Evolutionary conservation across 2,329 filamentous ascomycete species (phyloP), one percentile per base, ranked within the genome.

Genomic region (Colletotrichum sp.): DNA sequence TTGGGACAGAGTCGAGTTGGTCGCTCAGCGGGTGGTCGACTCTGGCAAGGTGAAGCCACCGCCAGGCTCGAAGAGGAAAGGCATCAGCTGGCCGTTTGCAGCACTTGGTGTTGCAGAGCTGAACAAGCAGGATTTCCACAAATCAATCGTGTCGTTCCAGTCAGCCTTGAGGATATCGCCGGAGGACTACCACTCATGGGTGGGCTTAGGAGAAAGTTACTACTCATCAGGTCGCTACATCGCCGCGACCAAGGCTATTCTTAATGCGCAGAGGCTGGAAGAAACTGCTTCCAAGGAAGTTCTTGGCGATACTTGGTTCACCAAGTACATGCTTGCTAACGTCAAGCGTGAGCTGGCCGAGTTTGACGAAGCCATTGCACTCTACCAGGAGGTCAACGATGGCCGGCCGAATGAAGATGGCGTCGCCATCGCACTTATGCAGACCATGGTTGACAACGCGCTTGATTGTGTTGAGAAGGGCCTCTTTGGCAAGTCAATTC

Each of bases 191-290:
- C 94, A 99, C 84, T 98, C 95, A 0, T 99, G 96, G 92, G 94
- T 99, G 28, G 97, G 97, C 1, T 89, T 99, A 2, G 97, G 96
- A n/a, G 97, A 99, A 85, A 98, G 96, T 81, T 99, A 99, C 81
- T 94, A 98, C 82, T 97, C 95, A 79, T 98, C 96, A 18, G 96
- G 97, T 12, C 91, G 96, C 77, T 97, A 97, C 81, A 94, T 98
- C 75, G 96, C 97, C n/a, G 96, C 97, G 1, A 95, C 94, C 5
- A 96, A 97, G 81, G 96, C 97, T 1, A 97, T 98, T 78, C 88
- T 94, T 38, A 94, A 98, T 81, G 97, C 96, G 0, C 93, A 96
- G 81, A 91, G 90, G 69, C 88, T 98, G 6, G 94, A 96, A 77
- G 88, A 81, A 84, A 90, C 61, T 88, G 91, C 38, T 82, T 87